Base-by-base conservation (phyloP, 148 eudicot species). In the Silene uniflora region DNA sequence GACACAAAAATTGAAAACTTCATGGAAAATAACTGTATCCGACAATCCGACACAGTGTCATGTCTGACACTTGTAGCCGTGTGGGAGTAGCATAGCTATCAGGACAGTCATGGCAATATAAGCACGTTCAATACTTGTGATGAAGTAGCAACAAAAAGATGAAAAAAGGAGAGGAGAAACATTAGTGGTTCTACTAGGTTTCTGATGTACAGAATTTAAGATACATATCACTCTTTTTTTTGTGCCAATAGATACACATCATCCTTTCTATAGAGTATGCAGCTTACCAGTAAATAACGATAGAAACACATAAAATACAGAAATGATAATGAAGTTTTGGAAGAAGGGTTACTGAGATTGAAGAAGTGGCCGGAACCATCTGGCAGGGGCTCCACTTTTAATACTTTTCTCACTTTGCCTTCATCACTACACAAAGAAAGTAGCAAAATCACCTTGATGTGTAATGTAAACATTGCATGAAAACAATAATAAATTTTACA, bases 291-390 rank as follows among this genome's bases (percentile, higher is more conserved):
- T 67, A 39, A n/a, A 47, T 10, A 21, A 47, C 35, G 35, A 32
- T 25, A 18, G 22, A 52, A 52, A 69, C 14, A 19, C 62, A 49
- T 47, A 18, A 24, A 52, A 8, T 25, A 71, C 12, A 52, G 27
- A 24, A 42, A 21, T 24, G 17, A 27, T 47, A 23, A 23, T 16
- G 13, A 67, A 39, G 66, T 17, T 61, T 80, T 21, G 21, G 54
- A 73, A 76, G 73, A 69, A 73, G 27, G 52, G 62, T 87, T 88
- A 95, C 98, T 89, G 73, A 95, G 91, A 79, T 88, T 90, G 54
- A 95, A 92, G 80, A 92, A 91, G 90, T 92, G 93, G 61, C 98
- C 98, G 68, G 97, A 89, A 78, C 97, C 97, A 88, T 95, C 97
- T 47, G 96, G 96, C 72, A 92, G 88, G 44, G 98, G 97, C 87